Conservation (phyloP, 768 basidiomycete genomes). For the Rubroboletus pulcherrimus region DNA sequence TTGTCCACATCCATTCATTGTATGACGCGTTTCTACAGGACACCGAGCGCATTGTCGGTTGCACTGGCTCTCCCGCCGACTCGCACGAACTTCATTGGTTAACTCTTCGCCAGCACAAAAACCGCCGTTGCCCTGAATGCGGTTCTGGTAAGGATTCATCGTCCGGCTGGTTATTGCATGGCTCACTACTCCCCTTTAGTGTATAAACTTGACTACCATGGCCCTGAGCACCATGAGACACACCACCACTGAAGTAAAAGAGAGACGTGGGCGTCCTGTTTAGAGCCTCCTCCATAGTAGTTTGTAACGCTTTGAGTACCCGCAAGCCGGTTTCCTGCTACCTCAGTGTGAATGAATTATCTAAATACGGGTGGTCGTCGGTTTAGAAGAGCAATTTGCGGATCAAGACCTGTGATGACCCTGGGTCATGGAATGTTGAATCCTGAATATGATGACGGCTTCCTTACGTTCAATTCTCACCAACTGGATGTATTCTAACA, state of each 20-base stretch:
- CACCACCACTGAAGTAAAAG: slow-evolving; percentile 41
- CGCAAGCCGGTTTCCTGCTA: neutral
- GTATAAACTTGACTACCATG: slow-evolving; percentile 72
- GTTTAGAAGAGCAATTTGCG: neutral
- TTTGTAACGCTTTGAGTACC: slow-evolving; percentile 11
- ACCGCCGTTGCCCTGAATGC: slow-evolving; percentile 86
- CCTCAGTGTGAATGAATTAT: neutral
- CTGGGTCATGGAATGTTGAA: neutral
- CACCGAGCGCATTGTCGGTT: slow-evolving; percentile 81
- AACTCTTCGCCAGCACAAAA: slow-evolving; percentile 57
- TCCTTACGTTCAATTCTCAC: neutral
- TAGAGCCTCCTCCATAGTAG: slow-evolving; percentile 16
- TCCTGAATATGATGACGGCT: neutral
- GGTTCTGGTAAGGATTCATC: slow-evolving; percentile 68
- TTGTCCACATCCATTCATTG: neutral
- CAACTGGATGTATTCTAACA: too few relatives aligned
- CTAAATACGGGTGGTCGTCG: neutral
- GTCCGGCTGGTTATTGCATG: neutral
- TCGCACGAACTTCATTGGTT: slow-evolving; percentile 95
- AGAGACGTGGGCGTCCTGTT: neutral
- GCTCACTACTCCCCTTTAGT: slow-evolving; percentile 40
- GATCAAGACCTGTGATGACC: neutral
- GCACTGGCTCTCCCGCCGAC: slow-evolving; percentile 92
- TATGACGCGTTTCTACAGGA: slow-evolving; percentile 46
- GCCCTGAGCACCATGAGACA: slow-evolving; percentile 45